These are phyloP conservation scores for Mortierella sp. DNA, from an alignment of 371 early-diverging fungal species.

Conservation along the genomic window DNA sequence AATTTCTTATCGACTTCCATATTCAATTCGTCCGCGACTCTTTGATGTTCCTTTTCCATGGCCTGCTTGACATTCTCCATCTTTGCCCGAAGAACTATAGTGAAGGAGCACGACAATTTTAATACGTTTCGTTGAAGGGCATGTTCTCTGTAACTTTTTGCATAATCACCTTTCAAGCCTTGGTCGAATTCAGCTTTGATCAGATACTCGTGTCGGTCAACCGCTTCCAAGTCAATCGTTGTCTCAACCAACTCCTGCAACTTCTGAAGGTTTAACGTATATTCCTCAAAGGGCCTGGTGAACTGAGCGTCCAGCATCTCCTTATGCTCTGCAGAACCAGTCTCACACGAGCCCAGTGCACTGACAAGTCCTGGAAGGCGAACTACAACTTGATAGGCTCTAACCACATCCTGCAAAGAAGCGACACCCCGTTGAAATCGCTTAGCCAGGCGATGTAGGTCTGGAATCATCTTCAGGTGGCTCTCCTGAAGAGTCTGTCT, in stretches of 20 bases:
- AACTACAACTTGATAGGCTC: constrained; percentile 90
- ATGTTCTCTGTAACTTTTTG: not conserved
- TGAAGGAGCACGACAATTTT: not conserved
- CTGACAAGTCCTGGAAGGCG: constrained; percentile 76
- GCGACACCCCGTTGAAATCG: constrained; percentile 87
- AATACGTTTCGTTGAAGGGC: too few relatives aligned
- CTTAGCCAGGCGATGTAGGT: constrained; percentile 87
- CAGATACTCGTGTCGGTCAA: constrained; percentile 90
- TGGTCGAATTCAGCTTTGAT: constrained; percentile 89
- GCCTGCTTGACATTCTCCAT: constrained; percentile 68
- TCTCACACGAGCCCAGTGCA: constrained; percentile 60
- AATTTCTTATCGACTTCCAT: constrained; percentile 90
- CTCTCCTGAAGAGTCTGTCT: constrained; percentile 79
- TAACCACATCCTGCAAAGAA: constrained; percentile 88
- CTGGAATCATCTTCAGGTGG: constrained; percentile 85
- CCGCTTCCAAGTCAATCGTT: constrained; percentile 90
- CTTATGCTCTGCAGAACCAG: constrained; percentile 56
- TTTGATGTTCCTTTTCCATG: constrained; percentile 74
- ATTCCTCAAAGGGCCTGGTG: constrained; percentile 57
- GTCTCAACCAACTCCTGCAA: constrained; percentile 86
- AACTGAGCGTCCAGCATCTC: constrained; percentile 63
- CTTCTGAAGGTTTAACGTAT: constrained; percentile 65
- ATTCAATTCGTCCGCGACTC: constrained; percentile 71
- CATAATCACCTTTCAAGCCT: constrained; percentile 81
- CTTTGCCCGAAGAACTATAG: constrained; percentile 67